Conservation (phyloP, 2,329 filamentous ascomycete genomes). For the Colletotrichum trifolii region DNA sequence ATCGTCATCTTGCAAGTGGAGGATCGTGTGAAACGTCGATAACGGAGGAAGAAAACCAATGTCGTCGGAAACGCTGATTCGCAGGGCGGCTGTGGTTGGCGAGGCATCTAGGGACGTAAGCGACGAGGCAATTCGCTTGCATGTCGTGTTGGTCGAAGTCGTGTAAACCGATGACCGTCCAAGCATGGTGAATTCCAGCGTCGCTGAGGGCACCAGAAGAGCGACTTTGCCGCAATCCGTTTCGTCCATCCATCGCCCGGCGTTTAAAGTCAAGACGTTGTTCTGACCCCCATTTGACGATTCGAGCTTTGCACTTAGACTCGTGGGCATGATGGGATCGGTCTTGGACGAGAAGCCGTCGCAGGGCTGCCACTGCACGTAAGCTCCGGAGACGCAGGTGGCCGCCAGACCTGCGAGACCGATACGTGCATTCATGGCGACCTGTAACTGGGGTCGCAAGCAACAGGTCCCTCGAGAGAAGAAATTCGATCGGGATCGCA, state of each 20-base stretch:
- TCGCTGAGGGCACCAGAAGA: conserved; percentile 12
- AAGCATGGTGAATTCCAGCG: conserved; percentile 22
- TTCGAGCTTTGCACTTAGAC: conserved; percentile 3
- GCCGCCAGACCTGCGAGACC: conserved; percentile 20
- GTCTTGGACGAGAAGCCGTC: conserved; percentile 13
- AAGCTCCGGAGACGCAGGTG: conserved; percentile 32
- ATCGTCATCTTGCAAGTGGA: conserved; percentile 23
- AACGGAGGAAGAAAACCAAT: conserved; percentile 27
- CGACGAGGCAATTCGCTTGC: neutral
- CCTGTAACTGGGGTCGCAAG: neutral
- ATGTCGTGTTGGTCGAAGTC: conserved; percentile 8
- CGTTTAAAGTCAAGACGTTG: conserved; percentile 4
- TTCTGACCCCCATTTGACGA: neutral
- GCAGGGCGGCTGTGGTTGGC: neutral
- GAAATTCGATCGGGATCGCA: neutral
- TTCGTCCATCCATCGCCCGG: conserved; percentile 24
- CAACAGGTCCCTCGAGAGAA: neutral
- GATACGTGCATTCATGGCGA: conserved; percentile 11
- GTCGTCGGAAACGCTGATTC: conserved; percentile 16
- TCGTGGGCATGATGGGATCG: conserved; percentile 6
- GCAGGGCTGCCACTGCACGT: conserved; percentile 38
- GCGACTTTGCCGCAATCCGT: conserved; percentile 18
- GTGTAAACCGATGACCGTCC: conserved; percentile 22
- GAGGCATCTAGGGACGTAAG: too few species aligned
- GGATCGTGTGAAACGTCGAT: conserved; percentile 34